phyloP scores from a whole-genome alignment of 176 grass and related monocot genomes.

The Oropetium thomaeum region DNA sequence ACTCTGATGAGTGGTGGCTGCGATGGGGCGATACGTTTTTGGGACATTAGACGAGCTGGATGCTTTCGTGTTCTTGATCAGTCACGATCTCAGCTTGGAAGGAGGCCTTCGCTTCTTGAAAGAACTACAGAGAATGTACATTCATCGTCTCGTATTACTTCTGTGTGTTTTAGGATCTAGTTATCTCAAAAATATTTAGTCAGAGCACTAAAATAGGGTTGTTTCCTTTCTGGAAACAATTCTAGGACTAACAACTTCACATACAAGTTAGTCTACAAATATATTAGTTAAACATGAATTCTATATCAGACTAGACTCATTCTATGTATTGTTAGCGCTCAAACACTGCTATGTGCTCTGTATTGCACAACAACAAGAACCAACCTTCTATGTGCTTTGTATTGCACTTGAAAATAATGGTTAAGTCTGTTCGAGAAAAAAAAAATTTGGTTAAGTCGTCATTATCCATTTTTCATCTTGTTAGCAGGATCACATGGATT shows the following conservation, averaged over 20 bases:
- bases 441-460: too few relatives aligned
- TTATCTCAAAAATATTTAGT: conserved; percentile 1
- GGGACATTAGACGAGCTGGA: conserved; percentile 92
- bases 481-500: conserved; percentile 31
- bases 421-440: too few relatives aligned
- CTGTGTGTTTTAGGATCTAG: neutral
- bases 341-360: conserved; percentile 14
- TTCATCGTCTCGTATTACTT: neutral
- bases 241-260: neutral
- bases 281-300: conserved; percentile 5
- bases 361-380: too few relatives aligned
- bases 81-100: conserved; percentile 75
- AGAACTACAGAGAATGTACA: conserved; percentile 40
- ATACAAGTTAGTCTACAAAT: conserved; percentile 5
- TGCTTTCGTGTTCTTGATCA: conserved; percentile 89
- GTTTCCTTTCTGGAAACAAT: neutral
- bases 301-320: conserved; percentile 4
- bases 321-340: conserved; percentile 1
- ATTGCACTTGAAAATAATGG: too few relatives aligned
- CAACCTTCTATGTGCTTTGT: too few relatives aligned
- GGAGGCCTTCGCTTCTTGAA: conserved; percentile 56
- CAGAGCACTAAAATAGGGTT: neutral
- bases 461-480: conserved; percentile 16
- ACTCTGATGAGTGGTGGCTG: conserved; percentile 78
- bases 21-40: conserved; percentile 91